Evolutionary conservation across 331 rosid genomes (phyloP).

Genomic region (Telfairia occidentalis): DNA sequence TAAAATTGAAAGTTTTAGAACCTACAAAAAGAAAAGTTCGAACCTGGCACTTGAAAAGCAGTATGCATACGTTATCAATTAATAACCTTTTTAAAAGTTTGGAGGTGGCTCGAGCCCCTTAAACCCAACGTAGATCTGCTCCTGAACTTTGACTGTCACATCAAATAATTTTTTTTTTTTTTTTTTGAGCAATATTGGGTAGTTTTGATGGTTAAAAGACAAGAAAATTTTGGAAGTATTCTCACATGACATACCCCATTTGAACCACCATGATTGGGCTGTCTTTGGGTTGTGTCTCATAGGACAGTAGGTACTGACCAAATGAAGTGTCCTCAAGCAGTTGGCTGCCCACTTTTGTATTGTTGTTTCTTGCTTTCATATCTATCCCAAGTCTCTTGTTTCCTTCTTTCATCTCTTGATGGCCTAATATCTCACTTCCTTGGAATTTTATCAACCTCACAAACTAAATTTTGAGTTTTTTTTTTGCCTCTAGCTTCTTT

Average conservation of each 20-base stretch:
- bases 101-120: too few relatives aligned
- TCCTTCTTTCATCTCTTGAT: neutral
- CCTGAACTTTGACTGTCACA: neutral
- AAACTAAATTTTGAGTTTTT: neutral
- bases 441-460: neutral
- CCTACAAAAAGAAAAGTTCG: too few relatives aligned
- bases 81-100: too few relatives aligned
- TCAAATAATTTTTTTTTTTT: neutral
- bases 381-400: slow-evolving; percentile 10
- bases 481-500: slow-evolving; percentile 1
- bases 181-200: neutral
- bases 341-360: slow-evolving; percentile 9
- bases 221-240: neutral
- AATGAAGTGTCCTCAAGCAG: slow-evolving; percentile 13
- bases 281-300: neutral
- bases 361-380: slow-evolving; percentile 5
- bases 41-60: too few relatives aligned
- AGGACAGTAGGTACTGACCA: slow-evolving; percentile 13
- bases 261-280: slow-evolving; percentile 11
- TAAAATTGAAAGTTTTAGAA: too few relatives aligned
- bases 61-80: too few relatives aligned
- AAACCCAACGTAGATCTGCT: too few relatives aligned
- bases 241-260: neutral
- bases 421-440: neutral
- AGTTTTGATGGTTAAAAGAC: neutral